A percentile compares a stretch with the other conserved stretches of the same genome.
Evolutionary conservation across 176 grass and related monocot genomes (phyloP).

Genomic region (Poa pratensis): DNA sequence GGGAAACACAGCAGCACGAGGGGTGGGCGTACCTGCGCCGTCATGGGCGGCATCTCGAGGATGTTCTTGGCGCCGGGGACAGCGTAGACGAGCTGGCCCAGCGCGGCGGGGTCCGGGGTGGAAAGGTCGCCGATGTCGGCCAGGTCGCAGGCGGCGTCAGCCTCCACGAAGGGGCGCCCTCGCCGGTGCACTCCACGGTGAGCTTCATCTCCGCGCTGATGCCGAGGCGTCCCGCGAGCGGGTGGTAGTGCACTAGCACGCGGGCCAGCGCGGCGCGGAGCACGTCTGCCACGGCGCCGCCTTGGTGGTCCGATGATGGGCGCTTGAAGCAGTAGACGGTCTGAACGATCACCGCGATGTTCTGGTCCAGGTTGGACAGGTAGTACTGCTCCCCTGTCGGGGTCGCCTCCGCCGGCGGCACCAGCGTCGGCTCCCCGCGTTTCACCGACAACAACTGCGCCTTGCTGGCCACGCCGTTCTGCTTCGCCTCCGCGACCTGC

Average conservation of each 20-base stretch:
- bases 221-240: conserved; percentile 74
- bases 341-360: conserved; percentile 88
- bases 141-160: conserved; percentile 73
- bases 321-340: conserved; percentile 86
- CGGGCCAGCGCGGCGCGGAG: conserved; percentile 72
- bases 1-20: no score
- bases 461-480: conserved; percentile 31
- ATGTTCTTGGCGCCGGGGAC: conserved; percentile 82
- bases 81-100: conserved; percentile 82
- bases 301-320: not conserved
- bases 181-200: conserved; percentile 74
- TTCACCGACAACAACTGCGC: conserved; percentile 49
- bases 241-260: conserved; percentile 87
- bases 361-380: conserved; percentile 98
- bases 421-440: conserved; percentile 53
- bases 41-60: conserved; percentile 93
- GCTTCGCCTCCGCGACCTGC: conserved; percentile 61
- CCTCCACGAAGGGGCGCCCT: conserved; percentile 85
- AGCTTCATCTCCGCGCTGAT: conserved; percentile 90
- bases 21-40: conserved; percentile 61
- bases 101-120: conserved; percentile 71
- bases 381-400: conserved; percentile 75
- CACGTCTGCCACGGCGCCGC: not conserved
- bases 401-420: conserved; percentile 63
- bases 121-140: conserved; percentile 64